A percentile compares a stretch with the other conserved stretches of the same genome.
These are phyloP conservation scores for Cryoendolithus antarcticus DNA, from an alignment of 2,329 filamentous ascomycete genomes.

Conservation along the genomic window DNA sequence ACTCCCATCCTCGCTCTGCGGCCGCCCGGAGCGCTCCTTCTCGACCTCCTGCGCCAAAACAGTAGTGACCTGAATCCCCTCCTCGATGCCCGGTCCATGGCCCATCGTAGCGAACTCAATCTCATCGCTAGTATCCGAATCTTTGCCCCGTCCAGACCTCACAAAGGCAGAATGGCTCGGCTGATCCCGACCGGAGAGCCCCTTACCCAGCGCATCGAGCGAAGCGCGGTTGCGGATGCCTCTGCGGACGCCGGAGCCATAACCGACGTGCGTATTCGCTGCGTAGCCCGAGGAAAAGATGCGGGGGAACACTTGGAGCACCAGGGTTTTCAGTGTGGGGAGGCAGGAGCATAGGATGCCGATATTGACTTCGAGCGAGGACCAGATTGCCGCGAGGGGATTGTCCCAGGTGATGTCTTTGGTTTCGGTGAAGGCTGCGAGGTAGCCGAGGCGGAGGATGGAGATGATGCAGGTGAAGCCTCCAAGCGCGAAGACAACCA, in stretches of 20 bases:
- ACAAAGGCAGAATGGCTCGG: neutral
- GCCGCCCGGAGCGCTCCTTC: conserved; percentile 1
- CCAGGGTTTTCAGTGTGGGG: conserved; percentile 16
- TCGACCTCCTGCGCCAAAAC: conserved; percentile 12
- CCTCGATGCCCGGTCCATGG: conserved; percentile 1
- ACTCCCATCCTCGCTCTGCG: conserved; percentile 8
- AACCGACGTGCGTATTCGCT: neutral
- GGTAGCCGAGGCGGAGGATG: conserved; percentile 15
- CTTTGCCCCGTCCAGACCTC: neutral
- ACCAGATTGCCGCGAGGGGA: conserved; percentile 16
- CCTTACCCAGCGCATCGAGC: neutral
- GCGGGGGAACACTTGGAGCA: conserved; percentile 16
- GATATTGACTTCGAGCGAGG: conserved; percentile 17
- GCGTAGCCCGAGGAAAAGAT: conserved; percentile 11
- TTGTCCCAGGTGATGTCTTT: conserved; percentile 18
- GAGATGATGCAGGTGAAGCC: conserved; percentile 17
- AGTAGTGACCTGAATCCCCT: conserved; percentile 10
- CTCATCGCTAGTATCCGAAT: conserved; percentile 1
- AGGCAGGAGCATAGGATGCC: conserved; percentile 19
- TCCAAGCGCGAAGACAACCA: conserved; percentile 23
- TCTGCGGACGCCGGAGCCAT: neutral
- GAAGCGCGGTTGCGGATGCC: neutral
- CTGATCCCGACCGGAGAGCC: neutral
- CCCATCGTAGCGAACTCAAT: conserved; percentile 1
- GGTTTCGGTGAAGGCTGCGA: conserved; percentile 14